Percentiles rank a stretch among this genome's conserved stretches.
phyloP scores from a whole-genome alignment of 106 monocot genomes.

The Acorus calamus region DNA sequence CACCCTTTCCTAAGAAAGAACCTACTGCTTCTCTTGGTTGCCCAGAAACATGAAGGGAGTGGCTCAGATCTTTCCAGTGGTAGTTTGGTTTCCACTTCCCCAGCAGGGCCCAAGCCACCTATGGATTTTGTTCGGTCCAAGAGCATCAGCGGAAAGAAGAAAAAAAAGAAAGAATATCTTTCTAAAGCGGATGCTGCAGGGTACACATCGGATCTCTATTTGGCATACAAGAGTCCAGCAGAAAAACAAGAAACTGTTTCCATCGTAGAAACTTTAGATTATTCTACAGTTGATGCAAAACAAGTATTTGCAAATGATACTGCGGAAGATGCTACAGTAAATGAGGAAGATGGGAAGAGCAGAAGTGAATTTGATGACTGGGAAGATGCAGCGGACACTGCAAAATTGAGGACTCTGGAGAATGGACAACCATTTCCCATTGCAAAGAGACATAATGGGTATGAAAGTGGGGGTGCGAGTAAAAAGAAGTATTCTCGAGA shows the following conservation, averaged over 20 bases:
- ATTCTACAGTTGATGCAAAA: slow-evolving; percentile 15
- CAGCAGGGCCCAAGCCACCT: slow-evolving; percentile 15
- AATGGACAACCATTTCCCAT: slow-evolving; percentile 1
- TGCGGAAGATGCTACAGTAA: slow-evolving; percentile 13
- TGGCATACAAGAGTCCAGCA: slow-evolving; percentile 74
- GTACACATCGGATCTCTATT: slow-evolving; percentile 63
- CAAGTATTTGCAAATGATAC: slow-evolving; percentile 10
- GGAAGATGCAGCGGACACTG: slow-evolving; percentile 78
- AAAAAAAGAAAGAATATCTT: slow-evolving; percentile 54
- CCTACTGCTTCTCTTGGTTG: background rate
- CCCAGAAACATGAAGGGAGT: slow-evolving; percentile 8
- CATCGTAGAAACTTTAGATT: slow-evolving; percentile 17
- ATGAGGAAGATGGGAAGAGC: slow-evolving; percentile 28
- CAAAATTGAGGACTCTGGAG: slow-evolving; percentile 33
- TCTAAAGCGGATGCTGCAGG: slow-evolving; percentile 86
- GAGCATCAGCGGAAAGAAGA: slow-evolving; percentile 32
- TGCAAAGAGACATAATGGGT: slow-evolving; percentile 10
- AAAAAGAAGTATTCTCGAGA: slow-evolving; percentile 47
- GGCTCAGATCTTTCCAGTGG: slow-evolving; percentile 1
- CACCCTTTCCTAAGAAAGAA: background rate
- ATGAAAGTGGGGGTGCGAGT: slow-evolving; percentile 6
- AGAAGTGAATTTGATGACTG: slow-evolving; percentile 70
- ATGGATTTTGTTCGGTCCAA: slow-evolving; percentile 26
- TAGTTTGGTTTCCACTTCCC: background rate
- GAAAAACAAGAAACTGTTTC: slow-evolving; percentile 34